These are phyloP conservation scores for Spinacia oleracea DNA, from an alignment of 179 eudicot genomes.

Conservation along the genomic window DNA sequence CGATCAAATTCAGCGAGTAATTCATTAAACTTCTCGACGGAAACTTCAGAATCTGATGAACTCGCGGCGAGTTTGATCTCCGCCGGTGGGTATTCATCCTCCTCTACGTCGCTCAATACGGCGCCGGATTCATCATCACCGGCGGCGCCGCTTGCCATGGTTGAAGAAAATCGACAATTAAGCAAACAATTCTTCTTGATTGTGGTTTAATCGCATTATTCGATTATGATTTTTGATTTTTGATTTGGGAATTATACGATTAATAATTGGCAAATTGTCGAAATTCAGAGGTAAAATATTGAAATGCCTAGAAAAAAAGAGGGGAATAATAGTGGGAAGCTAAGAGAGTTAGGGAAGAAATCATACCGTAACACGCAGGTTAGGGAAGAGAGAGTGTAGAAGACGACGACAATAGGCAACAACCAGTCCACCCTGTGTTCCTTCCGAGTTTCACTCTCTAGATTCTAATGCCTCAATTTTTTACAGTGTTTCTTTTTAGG, in stretches of 20 bases:
- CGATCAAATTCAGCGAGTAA: slow-evolving; percentile 74
- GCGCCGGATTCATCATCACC: slow-evolving; percentile 70
- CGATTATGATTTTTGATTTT: background rate
- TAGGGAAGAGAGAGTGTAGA: background rate
- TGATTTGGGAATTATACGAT: background rate
- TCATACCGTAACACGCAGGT: slow-evolving; percentile 18
- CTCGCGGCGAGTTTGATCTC: slow-evolving; percentile 11
- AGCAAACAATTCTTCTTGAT: background rate
- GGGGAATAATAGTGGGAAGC: slow-evolving; percentile 2
- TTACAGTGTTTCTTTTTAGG: no score
- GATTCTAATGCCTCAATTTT: no score
- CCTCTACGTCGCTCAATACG: slow-evolving; percentile 86
- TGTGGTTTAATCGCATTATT: slow-evolving; percentile 14
- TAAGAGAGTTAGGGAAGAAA: background rate
- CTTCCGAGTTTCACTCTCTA: background rate
- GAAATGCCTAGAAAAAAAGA: slow-evolving; percentile 23
- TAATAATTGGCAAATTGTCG: background rate
- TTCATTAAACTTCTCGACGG: slow-evolving; percentile 62
- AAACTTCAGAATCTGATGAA: slow-evolving; percentile 42
- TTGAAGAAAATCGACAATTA: background rate
- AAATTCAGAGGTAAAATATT: background rate
- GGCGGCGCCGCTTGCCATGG: slow-evolving; percentile 42
- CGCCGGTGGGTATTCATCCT: slow-evolving; percentile 45
- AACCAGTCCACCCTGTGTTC: slow-evolving; percentile 1
- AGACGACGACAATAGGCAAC: slow-evolving; percentile 13